Evolutionary conservation across 257 asterid genomes (phyloP).

Genomic region (Solanum lycopersicoides): DNA sequence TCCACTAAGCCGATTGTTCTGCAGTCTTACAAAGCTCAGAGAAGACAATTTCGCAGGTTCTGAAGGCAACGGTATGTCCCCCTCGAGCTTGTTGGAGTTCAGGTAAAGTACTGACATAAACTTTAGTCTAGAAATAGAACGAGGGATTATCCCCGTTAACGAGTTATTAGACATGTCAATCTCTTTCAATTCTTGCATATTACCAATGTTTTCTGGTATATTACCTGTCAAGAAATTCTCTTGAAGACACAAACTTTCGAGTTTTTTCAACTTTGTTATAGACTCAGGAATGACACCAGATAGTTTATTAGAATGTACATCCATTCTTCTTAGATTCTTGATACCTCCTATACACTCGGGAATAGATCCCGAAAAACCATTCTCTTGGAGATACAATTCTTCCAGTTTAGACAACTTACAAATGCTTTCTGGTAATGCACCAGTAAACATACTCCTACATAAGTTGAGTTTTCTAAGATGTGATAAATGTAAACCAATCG

Average conservation of each 20-base stretch:
- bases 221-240: conserved; percentile 28
- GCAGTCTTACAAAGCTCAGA: conserved; percentile 29
- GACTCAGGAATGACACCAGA: conserved; percentile 37
- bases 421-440: conserved; percentile 38
- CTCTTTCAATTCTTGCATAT: conserved; percentile 22
- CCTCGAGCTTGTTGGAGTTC: conserved; percentile 33
- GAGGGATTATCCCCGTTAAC: conserved; percentile 40
- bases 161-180: conserved; percentile 44
- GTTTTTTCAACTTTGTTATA: conserved; percentile 11
- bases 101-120: conserved; percentile 19
- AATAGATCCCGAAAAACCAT: conserved; percentile 28
- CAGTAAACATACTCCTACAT: conserved; percentile 19
- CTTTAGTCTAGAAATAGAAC: conserved; percentile 22
- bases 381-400: conserved; percentile 27
- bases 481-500: conserved; percentile 34
- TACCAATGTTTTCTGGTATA: conserved; percentile 39
- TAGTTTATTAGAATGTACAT: conserved; percentile 28
- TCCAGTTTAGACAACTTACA: conserved; percentile 39
- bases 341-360: conserved; percentile 36
- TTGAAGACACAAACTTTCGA: conserved; percentile 22
- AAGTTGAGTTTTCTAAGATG: conserved; percentile 29
- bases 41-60: conserved; percentile 14
- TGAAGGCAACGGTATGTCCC: conserved; percentile 30
- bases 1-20: conserved; percentile 35
- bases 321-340: conserved; percentile 12